Base-by-base conservation (phyloP, 345 rosid genomes). In the Gossypium sturtianum region DNA sequence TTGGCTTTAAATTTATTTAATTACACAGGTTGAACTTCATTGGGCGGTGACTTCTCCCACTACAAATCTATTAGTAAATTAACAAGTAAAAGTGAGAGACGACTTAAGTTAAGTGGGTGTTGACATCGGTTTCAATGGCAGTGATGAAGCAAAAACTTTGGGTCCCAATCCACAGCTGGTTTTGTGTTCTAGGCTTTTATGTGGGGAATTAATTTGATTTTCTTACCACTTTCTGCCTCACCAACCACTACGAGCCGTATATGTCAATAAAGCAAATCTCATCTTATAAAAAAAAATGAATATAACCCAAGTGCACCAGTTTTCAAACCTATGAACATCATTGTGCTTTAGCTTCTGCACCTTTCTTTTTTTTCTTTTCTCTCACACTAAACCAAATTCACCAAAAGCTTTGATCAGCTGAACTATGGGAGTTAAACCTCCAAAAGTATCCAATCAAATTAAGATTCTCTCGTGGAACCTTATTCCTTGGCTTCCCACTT, bases 81-180 rank as follows among this genome's bases (percentile, higher is more conserved):
- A 53, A 62, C 20, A 16, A 49, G 2, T 7, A 49, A 23, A 65
- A 23, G 54, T 45, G 11, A 49, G 45, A 48, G 27, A 56, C 4
- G 23, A 45, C 67, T 63, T 41, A 17, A 44, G 53, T 19, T 22
- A 74, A 74, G 81, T 79, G 81, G 82, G 69, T 27, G 76, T 81
- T 82, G 64, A 72, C 73, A 53, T 76, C 78, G 64, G 38, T 75
- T 74, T 27, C 44, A 72, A 66, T 29, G 79, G 70, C 74, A 34
- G 41, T 38, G 72, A 70, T 51, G 80, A 78, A 54, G 68, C 52
- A 22, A 70, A 76, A 9, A 66, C 22, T 8, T 52, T 44, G 78
- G 82, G 81, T 38, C 54, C 83, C 79, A 71, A 73, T 60, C 76
- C 74, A 53, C 60, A 67, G 58, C 64, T 61, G 47, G 41, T 56